Conservation (phyloP, 805 yeast species). For the Metschnikowia dekortorum region DNA sequence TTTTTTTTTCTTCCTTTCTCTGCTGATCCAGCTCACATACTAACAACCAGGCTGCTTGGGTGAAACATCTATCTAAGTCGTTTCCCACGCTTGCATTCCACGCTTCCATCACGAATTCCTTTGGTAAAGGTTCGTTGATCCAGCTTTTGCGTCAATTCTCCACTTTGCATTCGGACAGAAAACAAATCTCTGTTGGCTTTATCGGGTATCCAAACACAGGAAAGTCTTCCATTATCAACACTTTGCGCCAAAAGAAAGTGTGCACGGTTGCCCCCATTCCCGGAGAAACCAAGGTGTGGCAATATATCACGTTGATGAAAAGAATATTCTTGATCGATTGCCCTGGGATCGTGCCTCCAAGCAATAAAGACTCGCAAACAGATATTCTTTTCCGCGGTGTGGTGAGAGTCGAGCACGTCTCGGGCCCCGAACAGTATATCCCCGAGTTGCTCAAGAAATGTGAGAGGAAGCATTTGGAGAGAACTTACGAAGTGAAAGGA, state of each 20-base stretch:
- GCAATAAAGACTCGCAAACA: conserved; percentile 80
- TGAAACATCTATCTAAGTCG: conserved; percentile 83
- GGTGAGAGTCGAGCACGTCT: conserved; percentile 96
- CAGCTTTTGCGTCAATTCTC: conserved; percentile 92
- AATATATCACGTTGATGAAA: conserved; percentile 95
- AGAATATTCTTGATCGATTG: conserved; percentile 93
- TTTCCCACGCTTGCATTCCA: conserved; percentile 97
- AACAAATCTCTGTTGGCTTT: conserved; percentile 94
- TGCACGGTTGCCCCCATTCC: conserved; percentile 98
- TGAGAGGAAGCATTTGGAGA: conserved; percentile 83
- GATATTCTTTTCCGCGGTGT: conserved; percentile 95
- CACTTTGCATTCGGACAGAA: conserved; percentile 82
- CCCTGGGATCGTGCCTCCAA: conserved; percentile 98
- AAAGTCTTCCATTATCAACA: conserved; percentile 91
- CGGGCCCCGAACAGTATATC: conserved; percentile 91
- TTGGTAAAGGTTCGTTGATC: conserved; percentile 95
- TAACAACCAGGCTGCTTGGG: conserved; percentile 90
- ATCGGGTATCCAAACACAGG: conserved; percentile 99
- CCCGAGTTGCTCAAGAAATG: conserved; percentile 83
- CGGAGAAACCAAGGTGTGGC: conserved; percentile 99
- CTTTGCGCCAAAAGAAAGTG: conserved; percentile 90
- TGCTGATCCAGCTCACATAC: conserved; percentile 11
- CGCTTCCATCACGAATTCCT: conserved; percentile 94
- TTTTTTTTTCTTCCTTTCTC: background rate
- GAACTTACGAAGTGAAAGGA: conserved; percentile 92